Base-by-base conservation (phyloP, 2,329 filamentous ascomycete genomes). In the Colletotrichum australisinense region DNA sequence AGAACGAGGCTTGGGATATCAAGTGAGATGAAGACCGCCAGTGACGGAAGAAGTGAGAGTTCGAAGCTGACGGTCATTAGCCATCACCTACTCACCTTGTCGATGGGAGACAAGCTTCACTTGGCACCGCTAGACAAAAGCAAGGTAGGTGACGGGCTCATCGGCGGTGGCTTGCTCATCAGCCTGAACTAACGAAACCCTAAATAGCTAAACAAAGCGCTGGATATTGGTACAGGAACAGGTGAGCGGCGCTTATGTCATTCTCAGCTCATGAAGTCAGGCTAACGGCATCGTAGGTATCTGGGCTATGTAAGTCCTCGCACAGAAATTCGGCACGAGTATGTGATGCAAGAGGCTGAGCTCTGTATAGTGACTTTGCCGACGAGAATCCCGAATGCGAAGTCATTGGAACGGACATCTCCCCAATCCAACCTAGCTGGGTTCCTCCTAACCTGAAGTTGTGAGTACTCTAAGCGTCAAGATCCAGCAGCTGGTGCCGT, bases 391-490 rank as follows among this genome's bases (percentile, higher is more conserved):
- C 87, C 35, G 78, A 82, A 74, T 84, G 78, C 75, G 83, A 78
- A 81, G 89, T 80, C 14, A 85, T 85, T 62, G 88, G 89, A 26
- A 88, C 87, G 14, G 89, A 91, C 77, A 82, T 91, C n/a, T 89
- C 88, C 5, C 88, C 88, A 0, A 89, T 89, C 14, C 89, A 90
- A 75, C 88, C 88, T 0, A 81, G 80, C 24, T 88, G 87, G 82
- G 85, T 91, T 1, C 89, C 90, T 3, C 84, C 86, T 42, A 93
- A 92, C 55, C 38, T 80, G 35, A 82, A 83, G 24, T 91, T 90
- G 69, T 72, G 11, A 69, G 69, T 64, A 8, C 49, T 9, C 22
- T 12, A 38, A 19, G 7, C 12, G 14, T 28, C 5, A 9, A 35
- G 19, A 12, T 22, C 8, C 19, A 49, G 19, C 19, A n/a, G 7